Evolutionary conservation across 108 stramenopile genomes (phyloP).

Genomic region (Stephanodiscus minutulus): DNA sequence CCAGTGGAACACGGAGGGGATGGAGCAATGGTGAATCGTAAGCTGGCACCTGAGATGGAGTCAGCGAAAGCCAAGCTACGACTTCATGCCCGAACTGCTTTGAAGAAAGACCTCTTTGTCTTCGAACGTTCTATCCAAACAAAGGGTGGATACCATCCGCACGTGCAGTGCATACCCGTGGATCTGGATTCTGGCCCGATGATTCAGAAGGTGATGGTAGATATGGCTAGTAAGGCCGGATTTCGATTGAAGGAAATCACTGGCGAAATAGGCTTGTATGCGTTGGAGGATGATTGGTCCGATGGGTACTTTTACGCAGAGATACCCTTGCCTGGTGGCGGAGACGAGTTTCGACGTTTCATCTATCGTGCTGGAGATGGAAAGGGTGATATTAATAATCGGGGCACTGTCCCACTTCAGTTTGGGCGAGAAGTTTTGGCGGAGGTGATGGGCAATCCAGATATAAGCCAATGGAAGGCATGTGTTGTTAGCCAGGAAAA

Average conservation of each 20-base stretch:
- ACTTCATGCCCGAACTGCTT: slow-evolving; percentile 54
- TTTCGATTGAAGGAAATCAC: slow-evolving; percentile 72
- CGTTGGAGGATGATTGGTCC: slow-evolving; percentile 49
- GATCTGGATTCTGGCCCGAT: slow-evolving; percentile 43
- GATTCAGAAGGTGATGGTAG: slow-evolving; percentile 67
- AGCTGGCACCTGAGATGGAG: slow-evolving; percentile 59
- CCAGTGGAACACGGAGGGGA: slow-evolving; percentile 73
- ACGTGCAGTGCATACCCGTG: slow-evolving; percentile 84
- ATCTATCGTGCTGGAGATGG: slow-evolving; percentile 51
- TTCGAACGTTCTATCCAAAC: slow-evolving; percentile 90
- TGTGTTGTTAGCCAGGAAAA: slow-evolving; percentile 76
- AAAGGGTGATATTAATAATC: slow-evolving; percentile 8
- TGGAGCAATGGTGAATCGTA: slow-evolving; percentile 55
- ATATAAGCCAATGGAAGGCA: slow-evolving; percentile 85
- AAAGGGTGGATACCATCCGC: slow-evolving; percentile 86
- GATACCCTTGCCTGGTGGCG: slow-evolving; percentile 45
- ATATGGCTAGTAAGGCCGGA: slow-evolving; percentile 55
- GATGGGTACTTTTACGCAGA: slow-evolving; percentile 71
- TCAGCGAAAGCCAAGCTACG: slow-evolving; percentile 55
- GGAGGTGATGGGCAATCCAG: slow-evolving; percentile 64
- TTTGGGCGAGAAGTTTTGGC: slow-evolving; percentile 90
- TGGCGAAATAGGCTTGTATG: slow-evolving; percentile 63
- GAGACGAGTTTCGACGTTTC: slow-evolving; percentile 50
- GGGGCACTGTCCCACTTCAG: slow-evolving; percentile 68
- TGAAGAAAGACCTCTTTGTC: slow-evolving; percentile 79